These are phyloP conservation scores for Sordaria brevicollis DNA, from an alignment of 495 filamentous ascomycete genomes.

Conservation along the genomic window DNA sequence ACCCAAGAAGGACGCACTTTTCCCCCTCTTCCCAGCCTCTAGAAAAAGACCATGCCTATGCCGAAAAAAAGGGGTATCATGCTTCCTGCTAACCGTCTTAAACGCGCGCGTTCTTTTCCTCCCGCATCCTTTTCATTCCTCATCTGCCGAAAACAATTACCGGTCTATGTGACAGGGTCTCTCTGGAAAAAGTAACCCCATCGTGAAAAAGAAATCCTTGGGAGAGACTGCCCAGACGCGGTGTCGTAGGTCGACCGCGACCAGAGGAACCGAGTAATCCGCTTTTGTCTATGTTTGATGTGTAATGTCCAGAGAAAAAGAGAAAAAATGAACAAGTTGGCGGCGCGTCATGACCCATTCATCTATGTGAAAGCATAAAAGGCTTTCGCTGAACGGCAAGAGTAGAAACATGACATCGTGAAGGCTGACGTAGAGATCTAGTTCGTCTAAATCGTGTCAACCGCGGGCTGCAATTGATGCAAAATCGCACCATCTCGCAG, in stretches of 20 bases:
- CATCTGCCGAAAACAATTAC: slow-evolving; percentile 34
- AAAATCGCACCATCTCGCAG: slow-evolving; percentile 15
- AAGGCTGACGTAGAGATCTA: slow-evolving; percentile 22
- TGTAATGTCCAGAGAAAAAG: slow-evolving; percentile 24
- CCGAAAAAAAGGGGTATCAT: slow-evolving; percentile 29
- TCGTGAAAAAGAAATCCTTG: slow-evolving; percentile 14
- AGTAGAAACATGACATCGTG: slow-evolving; percentile 31
- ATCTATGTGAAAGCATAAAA: slow-evolving; percentile 33
- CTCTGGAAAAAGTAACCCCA: slow-evolving; percentile 18
- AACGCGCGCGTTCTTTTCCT: slow-evolving; percentile 16
- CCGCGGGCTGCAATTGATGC: slow-evolving; percentile 18
- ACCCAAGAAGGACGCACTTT: slow-evolving; percentile 13
- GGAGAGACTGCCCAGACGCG: slow-evolving; percentile 12
- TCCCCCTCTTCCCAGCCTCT: slow-evolving; percentile 10
- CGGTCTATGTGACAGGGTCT: slow-evolving; percentile 28
- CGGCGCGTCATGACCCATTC: slow-evolving; percentile 27
- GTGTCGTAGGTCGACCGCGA: slow-evolving; percentile 20
- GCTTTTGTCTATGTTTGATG: slow-evolving; percentile 49
- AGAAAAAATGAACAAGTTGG: slow-evolving; percentile 20
- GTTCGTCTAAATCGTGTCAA: slow-evolving; percentile 21
- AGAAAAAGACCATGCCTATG: slow-evolving; percentile 7
- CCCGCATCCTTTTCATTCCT: slow-evolving; percentile 12
- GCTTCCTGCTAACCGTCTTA: slow-evolving; percentile 15
- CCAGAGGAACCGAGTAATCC: slow-evolving; percentile 45
- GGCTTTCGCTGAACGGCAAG: slow-evolving; percentile 29